Percentiles rank a stretch among this genome's conserved stretches.
These are phyloP conservation scores for Neurospora sp. DNA, from an alignment of 495 filamentous ascomycete species.

Conservation along the genomic window DNA sequence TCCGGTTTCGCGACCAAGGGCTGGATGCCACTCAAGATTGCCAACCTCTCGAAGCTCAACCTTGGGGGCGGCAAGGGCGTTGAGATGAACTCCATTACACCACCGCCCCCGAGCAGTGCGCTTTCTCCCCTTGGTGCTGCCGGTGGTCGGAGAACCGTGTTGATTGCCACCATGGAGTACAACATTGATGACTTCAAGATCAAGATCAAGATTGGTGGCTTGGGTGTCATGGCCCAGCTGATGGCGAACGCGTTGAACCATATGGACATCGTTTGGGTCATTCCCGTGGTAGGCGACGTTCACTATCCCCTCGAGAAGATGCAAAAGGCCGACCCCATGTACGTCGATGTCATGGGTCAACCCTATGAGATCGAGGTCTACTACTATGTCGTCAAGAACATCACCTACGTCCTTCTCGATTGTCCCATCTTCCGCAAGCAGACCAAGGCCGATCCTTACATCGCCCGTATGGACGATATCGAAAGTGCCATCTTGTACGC, in stretches of 20 bases:
- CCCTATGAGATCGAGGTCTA: constrained; percentile 55
- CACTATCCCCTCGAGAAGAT: constrained; percentile 49
- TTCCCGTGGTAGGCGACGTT: constrained; percentile 61
- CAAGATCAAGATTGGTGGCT: constrained; percentile 64
- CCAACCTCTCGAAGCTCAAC: constrained; percentile 19
- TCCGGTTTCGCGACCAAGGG: constrained; percentile 43
- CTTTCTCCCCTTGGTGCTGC: constrained; percentile 6
- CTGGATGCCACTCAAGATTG: constrained; percentile 15
- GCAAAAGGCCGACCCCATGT: constrained; percentile 51
- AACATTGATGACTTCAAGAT: constrained; percentile 64
- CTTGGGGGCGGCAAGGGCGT: constrained; percentile 18
- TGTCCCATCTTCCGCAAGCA: constrained; percentile 63
- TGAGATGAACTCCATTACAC: constrained; percentile 29
- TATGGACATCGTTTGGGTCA: constrained; percentile 65
- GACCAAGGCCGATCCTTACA: constrained; percentile 57
- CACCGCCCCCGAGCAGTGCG: constrained; percentile 12
- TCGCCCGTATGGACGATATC: constrained; percentile 65
- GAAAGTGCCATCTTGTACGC: constrained; percentile 65
- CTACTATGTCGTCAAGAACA: constrained; percentile 55
- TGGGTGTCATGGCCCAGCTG: constrained; percentile 62
- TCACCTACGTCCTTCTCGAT: constrained; percentile 64
- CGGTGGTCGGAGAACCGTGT: constrained; percentile 40
- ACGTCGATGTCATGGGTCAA: constrained; percentile 54
- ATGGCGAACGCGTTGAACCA: constrained; percentile 62
- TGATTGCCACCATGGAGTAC: constrained; percentile 67